Conservation (phyloP, 1,284 basidiomycete genomes). For the Trichosporon asahii region DNA sequence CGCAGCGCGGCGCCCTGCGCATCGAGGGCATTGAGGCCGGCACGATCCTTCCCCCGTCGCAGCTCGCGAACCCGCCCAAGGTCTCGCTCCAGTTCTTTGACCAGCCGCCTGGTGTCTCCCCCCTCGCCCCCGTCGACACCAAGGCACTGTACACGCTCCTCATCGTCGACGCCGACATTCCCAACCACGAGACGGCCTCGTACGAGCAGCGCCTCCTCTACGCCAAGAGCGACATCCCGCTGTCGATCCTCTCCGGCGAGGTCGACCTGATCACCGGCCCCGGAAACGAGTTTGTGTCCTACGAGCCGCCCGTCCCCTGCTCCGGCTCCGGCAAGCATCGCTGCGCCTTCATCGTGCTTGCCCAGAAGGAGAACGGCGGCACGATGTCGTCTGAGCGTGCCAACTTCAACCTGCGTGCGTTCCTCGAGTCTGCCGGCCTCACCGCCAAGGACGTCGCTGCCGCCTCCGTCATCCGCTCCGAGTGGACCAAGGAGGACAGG, state of each 20-base stretch:
- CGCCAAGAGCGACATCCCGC: slow-evolving; percentile 79
- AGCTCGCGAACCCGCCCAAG: slow-evolving; percentile 31
- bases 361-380: slow-evolving; percentile 26
- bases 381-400: slow-evolving; percentile 25
- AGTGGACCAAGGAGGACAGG: slow-evolving; percentile 36
- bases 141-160: slow-evolving; percentile 82
- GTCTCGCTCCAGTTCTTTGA: slow-evolving; percentile 33
- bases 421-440: slow-evolving; percentile 24
- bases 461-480: slow-evolving; percentile 36
- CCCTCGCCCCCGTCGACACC: slow-evolving; percentile 16
- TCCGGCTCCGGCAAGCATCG: slow-evolving; percentile 40
- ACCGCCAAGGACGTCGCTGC: slow-evolving; percentile 29
- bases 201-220: slow-evolving; percentile 80
- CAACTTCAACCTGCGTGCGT: slow-evolving; percentile 34
- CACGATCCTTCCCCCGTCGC: slow-evolving; percentile 62
- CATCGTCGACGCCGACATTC: slow-evolving; percentile 84
- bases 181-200: slow-evolving; percentile 62
- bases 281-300: slow-evolving; percentile 36
- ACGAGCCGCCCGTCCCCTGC: slow-evolving; percentile 45
- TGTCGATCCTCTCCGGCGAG: slow-evolving; percentile 61
- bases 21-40: slow-evolving; percentile 66
- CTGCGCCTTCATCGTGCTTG: slow-evolving; percentile 38
- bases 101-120: slow-evolving; percentile 16
- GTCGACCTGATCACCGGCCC: slow-evolving; percentile 45
- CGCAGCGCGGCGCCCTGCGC: slow-evolving; percentile 56